Evolutionary conservation across 768 basidiomycete genomes (phyloP), one percentile per base, ranked within the genome.

Genomic region (Xerocomus potaroensis): DNA sequence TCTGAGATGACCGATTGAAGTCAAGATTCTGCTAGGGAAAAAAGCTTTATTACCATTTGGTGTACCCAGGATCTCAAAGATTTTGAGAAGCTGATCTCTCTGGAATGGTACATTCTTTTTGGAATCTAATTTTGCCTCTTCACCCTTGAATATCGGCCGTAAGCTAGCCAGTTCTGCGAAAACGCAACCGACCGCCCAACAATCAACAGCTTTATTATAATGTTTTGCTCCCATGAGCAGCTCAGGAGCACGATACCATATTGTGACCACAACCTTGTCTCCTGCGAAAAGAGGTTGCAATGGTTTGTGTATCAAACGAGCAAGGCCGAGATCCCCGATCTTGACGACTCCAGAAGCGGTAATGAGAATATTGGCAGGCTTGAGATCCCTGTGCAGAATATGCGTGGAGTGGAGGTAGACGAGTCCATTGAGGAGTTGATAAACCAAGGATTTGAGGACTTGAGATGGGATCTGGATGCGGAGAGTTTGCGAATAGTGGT

Each of bases 61-160:
- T 5, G 87, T 91, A 5, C 96, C 94, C 15, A 96, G 66, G 0
- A 98, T 85, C 57, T 99, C 96, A 48, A 97, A 86, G n/a, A 99
- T 96, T 69, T 91, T 94, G 22, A 89, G 69, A 49, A 98, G 75
- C 59, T 99, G 96, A 65, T 98, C 96, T 46, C 85, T 77, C 64
- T 99, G 96, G 64, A 98, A 99, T 0, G 96, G 96, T 0, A 98
- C 84, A 49, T 91, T 92, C 75, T 98, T 98, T 74, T 97, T 95
- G 23, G 85, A 82, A 62, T 98, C 96, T 34, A 97, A 67, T 66
- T 99, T 98, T 1, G 96, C 96, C 68, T 98, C 96, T 65, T 99
- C 96, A 10, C 95, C 96, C 64, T 99, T 99, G 75, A 98, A 98
- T 54, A 99, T 98, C 1, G 96, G 96, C 19, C 95, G 72, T 37